phyloP scores from a whole-genome alignment of 768 basidiomycete genomes.

The Rhodotorula paludigena region DNA sequence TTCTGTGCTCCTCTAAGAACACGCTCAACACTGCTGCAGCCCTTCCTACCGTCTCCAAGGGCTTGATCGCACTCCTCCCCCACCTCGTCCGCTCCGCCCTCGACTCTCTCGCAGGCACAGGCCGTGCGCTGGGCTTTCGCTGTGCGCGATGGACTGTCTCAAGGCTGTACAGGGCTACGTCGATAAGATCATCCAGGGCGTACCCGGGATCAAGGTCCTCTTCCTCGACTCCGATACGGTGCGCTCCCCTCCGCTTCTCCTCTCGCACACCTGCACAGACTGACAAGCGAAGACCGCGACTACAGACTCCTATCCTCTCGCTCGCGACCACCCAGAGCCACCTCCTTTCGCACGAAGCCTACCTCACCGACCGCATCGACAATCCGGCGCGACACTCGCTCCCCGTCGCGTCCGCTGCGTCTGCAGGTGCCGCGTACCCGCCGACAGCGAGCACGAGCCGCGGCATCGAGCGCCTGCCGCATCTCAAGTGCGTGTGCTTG shows the following conservation, averaged over 20 bases:
- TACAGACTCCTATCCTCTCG: slow-evolving; percentile 84
- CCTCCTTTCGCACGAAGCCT: slow-evolving; percentile 89
- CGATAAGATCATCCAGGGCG: slow-evolving; percentile 72
- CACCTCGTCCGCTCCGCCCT: too few species aligned
- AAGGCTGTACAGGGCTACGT: slow-evolving; percentile 94
- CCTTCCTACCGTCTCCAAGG: too few species aligned
- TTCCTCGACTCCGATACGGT: slow-evolving; percentile 92
- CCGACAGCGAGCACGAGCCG: slow-evolving; percentile 17
- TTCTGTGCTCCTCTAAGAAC: too few species aligned
- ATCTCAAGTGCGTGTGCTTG: slow-evolving; percentile 96
- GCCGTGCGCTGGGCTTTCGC: too few species aligned
- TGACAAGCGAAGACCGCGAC: neutral
- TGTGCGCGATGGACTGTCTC: slow-evolving; percentile 83
- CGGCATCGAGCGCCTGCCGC: slow-evolving; percentile 82
- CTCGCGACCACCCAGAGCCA: slow-evolving; percentile 89
- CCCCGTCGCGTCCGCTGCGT: neutral
- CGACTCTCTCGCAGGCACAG: neutral
- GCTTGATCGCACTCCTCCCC: too few species aligned
- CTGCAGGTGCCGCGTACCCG: slow-evolving; percentile 4
- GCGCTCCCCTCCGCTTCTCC: slow-evolving; percentile 50
- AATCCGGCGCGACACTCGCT: slow-evolving; percentile 54
- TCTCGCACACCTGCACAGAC: neutral
- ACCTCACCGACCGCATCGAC: slow-evolving; percentile 95
- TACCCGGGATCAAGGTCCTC: slow-evolving; percentile 84
- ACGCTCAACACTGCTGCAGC: too few species aligned